Conservation (phyloP, 805 yeast genomes). For the Ogataea minuta region DNA sequence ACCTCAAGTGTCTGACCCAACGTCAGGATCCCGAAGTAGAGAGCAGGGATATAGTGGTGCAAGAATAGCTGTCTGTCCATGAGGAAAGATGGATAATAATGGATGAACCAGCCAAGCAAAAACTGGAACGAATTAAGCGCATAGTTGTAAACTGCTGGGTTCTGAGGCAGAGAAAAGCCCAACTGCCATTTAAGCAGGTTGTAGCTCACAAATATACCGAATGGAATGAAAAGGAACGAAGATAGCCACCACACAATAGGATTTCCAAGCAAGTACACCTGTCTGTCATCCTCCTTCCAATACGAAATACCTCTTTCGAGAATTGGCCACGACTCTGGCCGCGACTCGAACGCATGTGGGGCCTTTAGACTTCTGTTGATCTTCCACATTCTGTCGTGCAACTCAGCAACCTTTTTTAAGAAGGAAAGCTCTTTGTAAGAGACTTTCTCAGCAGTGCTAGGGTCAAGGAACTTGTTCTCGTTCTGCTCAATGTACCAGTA, state of each 20-base stretch:
- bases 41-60: constrained; percentile 92
- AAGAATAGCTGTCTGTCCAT: constrained; percentile 93
- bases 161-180: constrained; percentile 43
- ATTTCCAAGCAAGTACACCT: constrained; percentile 73
- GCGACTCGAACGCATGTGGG: constrained; percentile 69
- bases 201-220: constrained; percentile 46
- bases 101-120: constrained; percentile 67
- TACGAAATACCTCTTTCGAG: constrained; percentile 77
- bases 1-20: constrained; percentile 35
- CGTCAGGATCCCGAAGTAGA: constrained; percentile 60
- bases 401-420: constrained; percentile 59
- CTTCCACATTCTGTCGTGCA: constrained; percentile 75
- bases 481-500: constrained; percentile 77
- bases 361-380: constrained; percentile 67
- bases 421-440: constrained; percentile 55
- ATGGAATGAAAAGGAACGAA: constrained; percentile 50
- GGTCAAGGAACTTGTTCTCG: constrained; percentile 44
- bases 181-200: constrained; percentile 63
- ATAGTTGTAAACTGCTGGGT: constrained; percentile 59
- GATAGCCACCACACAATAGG: constrained; percentile 79
- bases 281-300: constrained; percentile 57
- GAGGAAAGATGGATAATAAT: constrained; percentile 71
- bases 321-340: constrained; percentile 74
- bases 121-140: constrained; percentile 62
- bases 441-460: constrained; percentile 44